Conservation (phyloP, 441 rosid genomes). For the Rhodomyrtus psidioides region DNA sequence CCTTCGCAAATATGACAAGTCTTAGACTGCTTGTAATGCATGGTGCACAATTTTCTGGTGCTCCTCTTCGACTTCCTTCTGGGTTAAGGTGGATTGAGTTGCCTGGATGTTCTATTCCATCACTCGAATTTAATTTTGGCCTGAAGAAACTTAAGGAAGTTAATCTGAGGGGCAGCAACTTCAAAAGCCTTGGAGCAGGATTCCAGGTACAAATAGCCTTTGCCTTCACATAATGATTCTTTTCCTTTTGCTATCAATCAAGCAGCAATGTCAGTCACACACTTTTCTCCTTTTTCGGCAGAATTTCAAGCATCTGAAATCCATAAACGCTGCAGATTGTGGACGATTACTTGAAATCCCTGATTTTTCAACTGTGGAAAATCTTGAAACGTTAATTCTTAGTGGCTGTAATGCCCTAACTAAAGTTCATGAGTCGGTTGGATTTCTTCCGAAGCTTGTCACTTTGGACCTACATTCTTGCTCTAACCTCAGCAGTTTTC, state of each 20-base stretch:
- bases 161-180: not conserved
- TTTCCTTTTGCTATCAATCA: not conserved
- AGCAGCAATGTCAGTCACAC: not conserved
- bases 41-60: not conserved
- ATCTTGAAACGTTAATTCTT: not conserved
- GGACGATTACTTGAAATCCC: not conserved
- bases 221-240: not conserved
- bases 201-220: not conserved
- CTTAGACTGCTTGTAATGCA: not conserved
- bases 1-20: not conserved
- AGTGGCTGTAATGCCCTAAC: accelerated
- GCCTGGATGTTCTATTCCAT: not conserved
- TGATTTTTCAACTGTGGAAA: accelerated
- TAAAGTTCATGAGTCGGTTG: not conserved
- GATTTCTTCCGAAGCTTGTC: not conserved
- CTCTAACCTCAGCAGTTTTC: not conserved
- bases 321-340: not conserved
- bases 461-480: not conserved
- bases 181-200: not conserved
- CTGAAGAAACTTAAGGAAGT: not conserved
- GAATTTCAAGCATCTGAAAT: not conserved
- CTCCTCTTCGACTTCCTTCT: not conserved
- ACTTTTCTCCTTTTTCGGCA: not conserved
- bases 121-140: not conserved
- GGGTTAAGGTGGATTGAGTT: not conserved